A percentile compares a stretch with the other conserved stretches of the same genome.
phyloP scores from a whole-genome alignment of 352 stramenopile species.

The Peronospora destructor region DNA sequence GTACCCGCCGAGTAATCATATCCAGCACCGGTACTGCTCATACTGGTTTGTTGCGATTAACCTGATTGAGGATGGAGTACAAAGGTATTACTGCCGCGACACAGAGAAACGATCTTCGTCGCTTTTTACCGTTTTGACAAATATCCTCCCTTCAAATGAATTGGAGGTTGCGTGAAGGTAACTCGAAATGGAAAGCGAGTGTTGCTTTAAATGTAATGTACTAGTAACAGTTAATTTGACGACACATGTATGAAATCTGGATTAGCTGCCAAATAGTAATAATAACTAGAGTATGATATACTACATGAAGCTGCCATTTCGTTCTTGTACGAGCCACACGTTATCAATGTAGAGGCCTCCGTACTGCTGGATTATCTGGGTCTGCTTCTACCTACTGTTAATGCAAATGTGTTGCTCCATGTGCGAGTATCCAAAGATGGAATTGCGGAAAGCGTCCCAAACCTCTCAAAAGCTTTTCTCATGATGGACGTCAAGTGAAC shows the following conservation, averaged over 20 bases:
- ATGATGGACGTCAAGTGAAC: constrained; percentile 72
- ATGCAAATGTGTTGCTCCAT: constrained; percentile 80
- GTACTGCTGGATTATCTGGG: constrained; percentile 62
- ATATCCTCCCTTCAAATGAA: constrained; percentile 19
- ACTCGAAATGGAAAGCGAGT: constrained; percentile 1
- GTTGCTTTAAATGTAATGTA: constrained; percentile 4
- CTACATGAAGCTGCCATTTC: constrained; percentile 76
- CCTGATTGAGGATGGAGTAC: background rate
- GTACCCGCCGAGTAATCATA: constrained; percentile 88
- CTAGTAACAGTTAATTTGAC: no score
- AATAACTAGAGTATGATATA: no score
- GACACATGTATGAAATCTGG: no score
- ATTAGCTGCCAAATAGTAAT: no score
- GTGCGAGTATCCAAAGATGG: constrained; percentile 82
- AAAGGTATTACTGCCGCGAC: background rate
- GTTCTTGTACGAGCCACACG: constrained; percentile 86
- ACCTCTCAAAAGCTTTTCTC: constrained; percentile 66
- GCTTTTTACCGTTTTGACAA: background rate
- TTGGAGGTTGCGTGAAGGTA: constrained; percentile 13
- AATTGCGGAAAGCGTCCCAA: constrained; percentile 83
- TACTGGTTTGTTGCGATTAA: constrained; percentile 21
- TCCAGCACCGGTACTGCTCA: constrained; percentile 82
- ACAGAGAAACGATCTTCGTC: constrained; percentile 12
- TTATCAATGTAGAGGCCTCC: constrained; percentile 78
- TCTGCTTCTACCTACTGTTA: constrained; percentile 86